Percentiles rank a stretch among this genome's conserved stretches.
Conservation (phyloP, 2,329 filamentous ascomycete genomes). For the Sporothrix euskadiensis region DNA sequence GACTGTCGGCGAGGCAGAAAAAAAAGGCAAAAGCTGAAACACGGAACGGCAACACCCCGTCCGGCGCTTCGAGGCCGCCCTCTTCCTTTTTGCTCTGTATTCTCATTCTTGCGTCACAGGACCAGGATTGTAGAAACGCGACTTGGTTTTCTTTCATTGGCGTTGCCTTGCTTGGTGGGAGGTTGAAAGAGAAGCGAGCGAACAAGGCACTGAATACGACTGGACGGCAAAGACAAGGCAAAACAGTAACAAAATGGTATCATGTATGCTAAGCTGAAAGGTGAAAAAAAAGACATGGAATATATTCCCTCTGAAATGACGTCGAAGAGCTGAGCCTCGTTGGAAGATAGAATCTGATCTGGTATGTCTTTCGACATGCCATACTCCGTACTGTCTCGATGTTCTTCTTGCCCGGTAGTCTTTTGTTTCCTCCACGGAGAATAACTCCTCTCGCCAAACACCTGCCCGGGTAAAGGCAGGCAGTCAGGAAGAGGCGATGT, state of each 20-base stretch:
- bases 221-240: not conserved
- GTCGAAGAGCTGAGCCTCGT: not conserved
- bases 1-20: not conserved
- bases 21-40: constrained; percentile 19
- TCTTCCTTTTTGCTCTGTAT: not conserved
- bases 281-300: not conserved
- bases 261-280: not conserved
- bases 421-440: not conserved
- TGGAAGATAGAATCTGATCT: too few relatives aligned
- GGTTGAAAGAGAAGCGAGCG: not conserved
- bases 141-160: not conserved
- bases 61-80: not conserved
- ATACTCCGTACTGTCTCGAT: not conserved
- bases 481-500: not conserved
- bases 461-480: not conserved
- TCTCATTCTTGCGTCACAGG: constrained; percentile 4
- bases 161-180: not conserved
- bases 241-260: not conserved
- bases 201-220: not conserved
- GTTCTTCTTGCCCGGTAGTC: not conserved
- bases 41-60: constrained; percentile 21
- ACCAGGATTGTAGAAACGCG: not conserved
- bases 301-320: not conserved
- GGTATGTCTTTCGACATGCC: not conserved
- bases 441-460: not conserved